Evolutionary conservation across 2,329 filamentous ascomycete species (phyloP), one percentile per base, ranked within the genome.

Genomic region (Aspergillus costaricaensis): DNA sequence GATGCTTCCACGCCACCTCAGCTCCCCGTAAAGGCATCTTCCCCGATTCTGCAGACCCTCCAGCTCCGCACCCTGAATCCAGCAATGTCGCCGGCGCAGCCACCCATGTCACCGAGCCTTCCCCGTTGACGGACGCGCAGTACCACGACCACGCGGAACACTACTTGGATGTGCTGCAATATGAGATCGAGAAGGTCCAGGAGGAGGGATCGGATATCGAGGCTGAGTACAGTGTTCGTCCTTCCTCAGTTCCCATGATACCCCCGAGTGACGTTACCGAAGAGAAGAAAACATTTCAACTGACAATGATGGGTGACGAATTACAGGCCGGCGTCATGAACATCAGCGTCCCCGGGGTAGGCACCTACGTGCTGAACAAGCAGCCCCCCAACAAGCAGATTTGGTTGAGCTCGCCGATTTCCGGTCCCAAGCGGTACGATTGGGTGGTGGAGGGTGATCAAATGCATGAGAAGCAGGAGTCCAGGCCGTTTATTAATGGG

Each of bases 371-470:
- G 62, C 85, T 99, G 79, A 99, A 99, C 85, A 99, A 99, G 79
- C 95, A 99, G 77, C 95, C 95, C 0, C 92, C 94, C 19, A 98
- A 97, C 83, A 95, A 92, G 82, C 95, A 89, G 75, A 96, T 99
- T 73, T 99, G 95, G 95, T 86, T 98, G 49, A 95, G 91, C 39
- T 96, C 92, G 47, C 95, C 95, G 4, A 82, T 92, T 57, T 93
- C 91, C 5, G 95, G 95, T 0, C 95, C 95, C 14, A 97, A 97
- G 80, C 88, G 94, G 60, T 99, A 89, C 80, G 93, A 98, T 77
- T 99, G 91, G 85, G 90, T 96, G 58, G 75, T 93, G 14, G 73
- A 75, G 59, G 76, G 88, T 60, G 91, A 95, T 69, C 82, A 85
- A 32, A 90, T 92, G 81, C 78, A 87, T 69, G 85, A 92, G 73